Percentiles rank a stretch among this genome's conserved stretches.
Evolutionary conservation across 305 asterid species (phyloP).

Genomic region (Fraxinus xanthoxyloides): DNA sequence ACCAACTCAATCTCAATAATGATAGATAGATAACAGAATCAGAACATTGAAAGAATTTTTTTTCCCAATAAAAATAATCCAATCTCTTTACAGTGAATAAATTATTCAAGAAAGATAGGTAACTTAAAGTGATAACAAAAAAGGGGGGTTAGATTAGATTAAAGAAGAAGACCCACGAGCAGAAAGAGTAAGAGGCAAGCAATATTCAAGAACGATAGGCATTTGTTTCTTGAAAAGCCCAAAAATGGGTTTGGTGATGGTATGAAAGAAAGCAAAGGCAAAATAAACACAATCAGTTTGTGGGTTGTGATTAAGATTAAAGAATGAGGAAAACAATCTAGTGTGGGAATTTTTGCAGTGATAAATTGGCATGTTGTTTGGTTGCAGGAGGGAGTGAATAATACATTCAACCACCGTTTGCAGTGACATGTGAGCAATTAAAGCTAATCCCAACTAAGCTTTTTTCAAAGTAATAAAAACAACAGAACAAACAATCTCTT

Average conservation of each 20-base stretch:
- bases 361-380: constrained; percentile 29
- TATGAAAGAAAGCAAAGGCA: constrained; percentile 35
- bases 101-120: constrained; percentile 23
- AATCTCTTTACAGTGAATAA: constrained; percentile 10
- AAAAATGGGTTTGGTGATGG: constrained; percentile 32
- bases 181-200: constrained; percentile 69
- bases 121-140: constrained; percentile 51
- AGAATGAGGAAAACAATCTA: constrained; percentile 6
- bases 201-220: constrained; percentile 35
- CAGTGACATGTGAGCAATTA: constrained; percentile 36
- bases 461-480: neutral
- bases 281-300: constrained; percentile 23
- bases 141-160: constrained; percentile 27
- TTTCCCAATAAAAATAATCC: constrained; percentile 12
- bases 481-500: neutral
- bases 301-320: constrained; percentile 24
- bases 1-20: constrained; percentile 27
- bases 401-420: constrained; percentile 34
- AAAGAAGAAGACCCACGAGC: constrained; percentile 66
- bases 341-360: constrained; percentile 7
- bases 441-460: constrained; percentile 12
- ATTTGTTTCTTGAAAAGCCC: constrained; percentile 32
- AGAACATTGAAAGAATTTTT: constrained; percentile 20
- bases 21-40: constrained; percentile 18
- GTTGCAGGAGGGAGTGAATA: neutral